Base-by-base conservation (phyloP, 2,329 filamentous ascomycete species). In the Talaromyces rugulosus region DNA sequence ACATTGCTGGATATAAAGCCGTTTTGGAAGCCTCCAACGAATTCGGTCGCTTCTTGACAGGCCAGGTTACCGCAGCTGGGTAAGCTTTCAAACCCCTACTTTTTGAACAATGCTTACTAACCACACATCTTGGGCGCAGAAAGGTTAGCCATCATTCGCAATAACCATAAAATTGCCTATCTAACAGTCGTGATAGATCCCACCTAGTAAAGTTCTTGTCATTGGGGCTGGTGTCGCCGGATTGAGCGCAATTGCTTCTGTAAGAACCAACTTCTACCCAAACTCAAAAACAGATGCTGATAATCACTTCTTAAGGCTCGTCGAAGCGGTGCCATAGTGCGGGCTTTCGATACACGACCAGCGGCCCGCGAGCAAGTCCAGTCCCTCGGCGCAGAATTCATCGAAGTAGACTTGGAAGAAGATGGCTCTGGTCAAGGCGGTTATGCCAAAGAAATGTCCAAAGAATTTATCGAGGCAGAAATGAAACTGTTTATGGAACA, bases 381-480 rank as follows among this genome's bases (percentile, higher is more conserved):
- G 73, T 96, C 91, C 5, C 84, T 96, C 0, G 92, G 92, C 30
- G 92, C 92, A 18, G 92, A 96, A 71, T 96, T 96, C 69, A 85
- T 96, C 67, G 91, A 96, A 75, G 92, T 96, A 27, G 89, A 91
- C 14, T 82, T 96, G 27, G 75, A 94, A 67, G 92, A 96, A 76
- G 91, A 95, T 63, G 92, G 92, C 1, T 87, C 89, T 12, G 92
- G 91, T 2, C 87, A 89, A 8, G 92, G 92, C 31, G 92, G 92
- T 16, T 96, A 96, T 70, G 91, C 91, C 59, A 96, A 96, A 71
- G 91, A 93, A 71, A 96, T 96, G 92, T 95, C 91, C 60, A 92
- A 94, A 70, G 92, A 94, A 67, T 96, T 96, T 70, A 92, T 95
- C 73, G 91, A 92, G 64, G 92, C 92, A 5, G 91, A 96, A 74